Evolutionary conservation across 352 stramenopile species (phyloP).

Genomic region (Phytophthora pseudosyringae): DNA sequence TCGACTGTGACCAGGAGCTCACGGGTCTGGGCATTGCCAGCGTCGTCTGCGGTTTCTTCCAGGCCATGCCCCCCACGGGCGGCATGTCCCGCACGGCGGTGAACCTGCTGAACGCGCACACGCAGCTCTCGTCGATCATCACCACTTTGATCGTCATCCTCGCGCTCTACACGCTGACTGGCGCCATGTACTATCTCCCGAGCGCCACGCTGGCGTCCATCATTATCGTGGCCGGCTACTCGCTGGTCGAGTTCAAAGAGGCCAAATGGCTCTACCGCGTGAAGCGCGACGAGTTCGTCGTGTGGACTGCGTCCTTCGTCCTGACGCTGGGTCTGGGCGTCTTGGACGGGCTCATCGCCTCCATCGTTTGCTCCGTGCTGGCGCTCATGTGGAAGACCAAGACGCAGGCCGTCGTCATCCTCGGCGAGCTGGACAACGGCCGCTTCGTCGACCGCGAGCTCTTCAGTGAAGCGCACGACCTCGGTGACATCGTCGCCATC

Average conservation of each 20-base stretch:
- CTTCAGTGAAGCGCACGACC: slow-evolving; percentile 36
- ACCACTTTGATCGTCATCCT: slow-evolving; percentile 84
- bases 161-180: slow-evolving; percentile 84
- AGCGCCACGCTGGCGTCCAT: slow-evolving; percentile 81
- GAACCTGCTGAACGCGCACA: slow-evolving; percentile 86
- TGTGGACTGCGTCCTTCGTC: slow-evolving; percentile 59
- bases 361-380: slow-evolving; percentile 60
- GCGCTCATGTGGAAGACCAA: slow-evolving; percentile 69
- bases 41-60: slow-evolving; percentile 84
- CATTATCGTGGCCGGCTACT: slow-evolving; percentile 91
- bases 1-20: slow-evolving; percentile 84
- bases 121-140: slow-evolving; percentile 85
- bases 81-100: slow-evolving; percentile 91
- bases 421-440: slow-evolving; percentile 49
- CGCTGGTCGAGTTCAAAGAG: slow-evolving; percentile 88
- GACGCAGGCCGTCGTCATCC: slow-evolving; percentile 42
- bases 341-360: slow-evolving; percentile 52
- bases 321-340: slow-evolving; percentile 57
- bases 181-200: slow-evolving; percentile 87
- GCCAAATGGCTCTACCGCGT: slow-evolving; percentile 81
- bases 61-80: slow-evolving; percentile 85
- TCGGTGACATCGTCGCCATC: slow-evolving; percentile 49
- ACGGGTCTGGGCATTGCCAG: slow-evolving; percentile 86
- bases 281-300: slow-evolving; percentile 60
- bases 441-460: slow-evolving; percentile 45